Conservation (phyloP, 1,139 yeast genomes). For the Candida labiduridarum region DNA sequence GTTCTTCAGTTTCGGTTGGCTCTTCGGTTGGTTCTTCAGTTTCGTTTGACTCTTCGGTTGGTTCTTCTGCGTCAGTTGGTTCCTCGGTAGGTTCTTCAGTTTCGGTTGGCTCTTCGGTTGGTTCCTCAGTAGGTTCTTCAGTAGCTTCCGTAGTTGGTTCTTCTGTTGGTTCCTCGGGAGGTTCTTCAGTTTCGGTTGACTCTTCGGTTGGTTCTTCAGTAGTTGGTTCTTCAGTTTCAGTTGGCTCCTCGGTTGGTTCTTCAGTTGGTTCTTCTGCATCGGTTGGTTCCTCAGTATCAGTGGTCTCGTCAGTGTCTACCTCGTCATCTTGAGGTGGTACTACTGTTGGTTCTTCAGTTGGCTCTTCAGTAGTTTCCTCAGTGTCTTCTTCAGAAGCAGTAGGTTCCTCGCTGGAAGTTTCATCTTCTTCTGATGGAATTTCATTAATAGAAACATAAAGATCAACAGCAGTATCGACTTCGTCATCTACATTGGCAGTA, state of each 20-base stretch:
- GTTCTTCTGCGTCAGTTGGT: not conserved
- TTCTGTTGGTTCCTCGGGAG: not conserved
- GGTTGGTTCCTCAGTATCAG: not conserved
- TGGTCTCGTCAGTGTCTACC: not conserved
- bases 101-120: slow-evolving; percentile 2
- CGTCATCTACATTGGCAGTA: not conserved
- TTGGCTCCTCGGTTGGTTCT: not conserved
- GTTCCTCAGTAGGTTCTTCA: slow-evolving; percentile 12
- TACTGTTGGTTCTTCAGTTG: not conserved
- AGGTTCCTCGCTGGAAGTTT: not conserved
- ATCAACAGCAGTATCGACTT: not conserved
- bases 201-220: not conserved
- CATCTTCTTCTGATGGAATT: not conserved
- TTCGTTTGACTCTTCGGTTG: not conserved
- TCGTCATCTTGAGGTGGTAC: too few relatives aligned
- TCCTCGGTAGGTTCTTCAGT: slow-evolving; percentile 11
- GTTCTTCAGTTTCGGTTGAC: not conserved
- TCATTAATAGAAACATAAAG: not conserved
- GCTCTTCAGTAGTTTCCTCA: not conserved
- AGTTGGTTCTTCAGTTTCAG: not conserved
- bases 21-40: not conserved
- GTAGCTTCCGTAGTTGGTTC: not conserved
- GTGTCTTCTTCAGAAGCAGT: not conserved
- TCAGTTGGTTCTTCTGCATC: not conserved
- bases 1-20: not conserved